Conservation (phyloP, 768 basidiomycete species). For the Tricholoma terreum region DNA sequence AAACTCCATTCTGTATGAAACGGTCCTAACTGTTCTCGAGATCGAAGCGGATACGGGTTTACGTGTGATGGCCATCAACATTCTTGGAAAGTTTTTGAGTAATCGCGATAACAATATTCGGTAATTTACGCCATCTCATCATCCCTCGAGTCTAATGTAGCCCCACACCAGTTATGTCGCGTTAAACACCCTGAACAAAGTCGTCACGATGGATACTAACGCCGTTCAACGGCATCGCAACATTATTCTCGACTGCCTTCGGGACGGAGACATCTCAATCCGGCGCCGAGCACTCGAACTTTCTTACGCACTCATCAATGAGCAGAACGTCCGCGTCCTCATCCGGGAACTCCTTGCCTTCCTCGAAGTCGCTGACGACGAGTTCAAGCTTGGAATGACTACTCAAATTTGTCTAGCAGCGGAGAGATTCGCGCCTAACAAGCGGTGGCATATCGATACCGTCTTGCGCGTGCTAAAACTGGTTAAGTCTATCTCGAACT, state of each 20-base stretch:
- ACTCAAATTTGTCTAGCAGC: slow-evolving; percentile 96
- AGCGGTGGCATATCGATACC: slow-evolving; percentile 99
- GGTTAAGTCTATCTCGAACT: slow-evolving; percentile 42
- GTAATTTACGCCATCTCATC: slow-evolving; percentile 36
- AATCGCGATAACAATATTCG: slow-evolving; percentile 99
- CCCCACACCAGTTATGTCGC: slow-evolving; percentile 78
- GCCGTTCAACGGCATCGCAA: slow-evolving; percentile 98
- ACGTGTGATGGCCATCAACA: slow-evolving; percentile 99
- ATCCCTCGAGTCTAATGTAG: background rate
- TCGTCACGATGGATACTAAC: slow-evolving; percentile 95
- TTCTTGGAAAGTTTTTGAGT: slow-evolving; percentile 95
- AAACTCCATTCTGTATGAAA: slow-evolving; percentile 96
- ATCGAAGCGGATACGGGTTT: slow-evolving; percentile 96
- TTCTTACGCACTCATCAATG: slow-evolving; percentile 96
- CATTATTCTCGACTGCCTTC: slow-evolving; percentile 97
- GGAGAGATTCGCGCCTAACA: slow-evolving; percentile 95
- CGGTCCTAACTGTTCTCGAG: slow-evolving; percentile 92
- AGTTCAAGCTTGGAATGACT: slow-evolving; percentile 97
- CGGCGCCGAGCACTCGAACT: slow-evolving; percentile 94
- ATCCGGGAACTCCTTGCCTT: slow-evolving; percentile 92
- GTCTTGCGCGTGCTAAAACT: slow-evolving; percentile 89
- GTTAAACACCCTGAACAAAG: slow-evolving; percentile 96
- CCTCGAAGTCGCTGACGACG: slow-evolving; percentile 97
- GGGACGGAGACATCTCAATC: slow-evolving; percentile 99
- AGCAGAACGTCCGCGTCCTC: slow-evolving; percentile 88